Evolutionary conservation across 805 yeast species (phyloP).

Genomic region (Maudiozyma turicensis): DNA sequence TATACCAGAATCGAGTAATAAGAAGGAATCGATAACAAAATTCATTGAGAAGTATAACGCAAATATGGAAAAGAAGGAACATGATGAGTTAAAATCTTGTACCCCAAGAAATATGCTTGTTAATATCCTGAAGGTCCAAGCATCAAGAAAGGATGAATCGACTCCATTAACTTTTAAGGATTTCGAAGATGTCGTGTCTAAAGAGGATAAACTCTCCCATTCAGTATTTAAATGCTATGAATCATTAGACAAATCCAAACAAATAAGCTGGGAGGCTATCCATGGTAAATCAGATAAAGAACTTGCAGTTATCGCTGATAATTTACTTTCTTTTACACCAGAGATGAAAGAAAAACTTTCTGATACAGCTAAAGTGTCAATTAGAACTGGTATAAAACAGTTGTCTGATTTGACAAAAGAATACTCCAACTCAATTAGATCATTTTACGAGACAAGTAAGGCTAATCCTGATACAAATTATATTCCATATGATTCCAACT

Average conservation of each 20-base stretch:
- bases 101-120: constrained; percentile 41
- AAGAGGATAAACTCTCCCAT: constrained; percentile 16
- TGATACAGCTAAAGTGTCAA: constrained; percentile 15
- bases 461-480: constrained; percentile 15
- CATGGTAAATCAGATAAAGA: constrained; percentile 9
- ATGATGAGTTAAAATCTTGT: constrained; percentile 20
- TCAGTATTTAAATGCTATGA: constrained; percentile 17
- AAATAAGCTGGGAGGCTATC: constrained; percentile 8
- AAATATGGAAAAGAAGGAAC: constrained; percentile 15
- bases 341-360: constrained; percentile 17
- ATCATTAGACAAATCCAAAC: constrained; percentile 17
- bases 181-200: constrained; percentile 33
- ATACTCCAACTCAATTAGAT: constrained; percentile 20
- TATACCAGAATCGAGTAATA: constrained; percentile 19
- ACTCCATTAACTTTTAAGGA: constrained; percentile 16
- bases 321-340: constrained; percentile 14
- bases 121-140: constrained; percentile 32
- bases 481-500: constrained; percentile 39
- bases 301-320: constrained; percentile 7
- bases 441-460: constrained; percentile 23
- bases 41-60: constrained; percentile 19
- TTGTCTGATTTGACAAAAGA: constrained; percentile 19
- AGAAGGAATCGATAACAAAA: constrained; percentile 17
- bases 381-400: constrained; percentile 21
- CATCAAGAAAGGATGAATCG: constrained; percentile 12